Evolutionary conservation across 2,329 filamentous ascomycete genomes (phyloP).

Genomic region (Fusarium keratoplasticum): DNA sequence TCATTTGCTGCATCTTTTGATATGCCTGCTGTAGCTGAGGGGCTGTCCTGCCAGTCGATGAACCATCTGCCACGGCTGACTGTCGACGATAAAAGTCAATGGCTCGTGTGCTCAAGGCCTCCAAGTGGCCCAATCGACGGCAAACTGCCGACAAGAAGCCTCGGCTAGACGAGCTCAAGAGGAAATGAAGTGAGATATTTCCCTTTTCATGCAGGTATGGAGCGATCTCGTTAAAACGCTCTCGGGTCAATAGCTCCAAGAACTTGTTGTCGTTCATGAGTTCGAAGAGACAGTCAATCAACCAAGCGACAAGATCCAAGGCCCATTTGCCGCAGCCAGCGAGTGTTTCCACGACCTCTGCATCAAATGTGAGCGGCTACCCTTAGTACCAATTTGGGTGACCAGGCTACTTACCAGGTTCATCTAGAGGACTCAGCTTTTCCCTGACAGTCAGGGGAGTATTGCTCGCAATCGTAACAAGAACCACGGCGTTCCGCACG

Average conservation of each 20-base stretch:
- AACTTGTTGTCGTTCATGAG: constrained; percentile 66
- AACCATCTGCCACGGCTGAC: constrained; percentile 54
- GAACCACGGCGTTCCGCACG: constrained; percentile 76
- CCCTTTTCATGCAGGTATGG: constrained; percentile 65
- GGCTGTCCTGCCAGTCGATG: constrained; percentile 53
- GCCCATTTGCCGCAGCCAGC: constrained; percentile 84
- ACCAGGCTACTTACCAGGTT: constrained; percentile 55
- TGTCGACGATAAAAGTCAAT: constrained; percentile 63
- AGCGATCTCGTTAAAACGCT: constrained; percentile 62
- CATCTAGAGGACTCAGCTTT: constrained; percentile 70
- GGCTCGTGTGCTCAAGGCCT: constrained; percentile 60
- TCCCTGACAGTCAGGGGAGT: constrained; percentile 65
- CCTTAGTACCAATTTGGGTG: neutral
- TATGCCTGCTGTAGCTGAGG: constrained; percentile 68
- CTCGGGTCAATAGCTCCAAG: constrained; percentile 60
- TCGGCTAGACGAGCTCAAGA: constrained; percentile 80
- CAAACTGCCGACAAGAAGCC: constrained; percentile 77
- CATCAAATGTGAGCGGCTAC: constrained; percentile 10
- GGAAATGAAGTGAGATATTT: constrained; percentile 69
- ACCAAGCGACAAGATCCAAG: constrained; percentile 75
- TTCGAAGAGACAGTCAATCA: constrained; percentile 68
- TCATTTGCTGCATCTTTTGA: constrained; percentile 63
- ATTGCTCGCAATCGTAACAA: constrained; percentile 73
- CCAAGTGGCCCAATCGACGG: constrained; percentile 70
- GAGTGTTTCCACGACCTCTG: constrained; percentile 78